These are phyloP conservation scores for Nepenthes gracilis DNA, from an alignment of 148 eudicot species.

Conservation along the genomic window DNA sequence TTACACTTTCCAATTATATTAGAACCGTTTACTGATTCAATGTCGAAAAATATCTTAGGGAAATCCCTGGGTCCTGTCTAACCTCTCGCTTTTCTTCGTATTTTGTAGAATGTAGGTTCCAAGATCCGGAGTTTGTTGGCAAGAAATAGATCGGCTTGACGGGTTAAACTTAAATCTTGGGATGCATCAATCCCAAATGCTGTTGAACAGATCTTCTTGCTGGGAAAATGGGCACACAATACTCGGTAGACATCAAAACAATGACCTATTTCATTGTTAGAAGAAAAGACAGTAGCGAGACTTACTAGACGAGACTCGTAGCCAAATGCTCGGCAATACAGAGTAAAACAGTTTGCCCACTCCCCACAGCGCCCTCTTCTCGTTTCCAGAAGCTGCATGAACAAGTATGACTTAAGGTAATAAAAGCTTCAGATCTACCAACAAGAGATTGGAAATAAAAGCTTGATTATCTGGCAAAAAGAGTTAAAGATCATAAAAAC, in stretches of 20 bases:
- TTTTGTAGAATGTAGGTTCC: no score
- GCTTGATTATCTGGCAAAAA: slow-evolving; percentile 5
- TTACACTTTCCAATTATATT: no score
- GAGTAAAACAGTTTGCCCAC: slow-evolving; percentile 98
- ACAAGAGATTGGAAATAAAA: background rate
- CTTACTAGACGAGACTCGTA: slow-evolving; percentile 91
- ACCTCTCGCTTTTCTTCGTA: no score
- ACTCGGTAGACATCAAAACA: background rate
- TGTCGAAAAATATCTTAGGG: no score
- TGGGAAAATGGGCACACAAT: no score
- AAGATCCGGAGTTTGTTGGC: no score
- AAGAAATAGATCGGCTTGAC: no score
- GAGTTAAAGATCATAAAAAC: background rate
- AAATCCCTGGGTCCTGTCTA: no score
- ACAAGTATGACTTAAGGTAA: slow-evolving; percentile 3
- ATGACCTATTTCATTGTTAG: background rate
- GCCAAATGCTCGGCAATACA: slow-evolving; percentile 91
- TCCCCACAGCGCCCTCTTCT: slow-evolving; percentile 98
- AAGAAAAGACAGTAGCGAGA: background rate
- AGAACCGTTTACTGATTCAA: no score
- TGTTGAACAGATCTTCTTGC: no score
- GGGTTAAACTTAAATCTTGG: no score
- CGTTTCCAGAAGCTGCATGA: slow-evolving; percentile 84
- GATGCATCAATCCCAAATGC: no score
- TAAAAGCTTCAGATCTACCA: slow-evolving; percentile 8